A percentile compares a stretch with the other conserved stretches of the same genome.
phyloP scores from a whole-genome alignment of 2,329 filamentous ascomycete genomes.

The Alternaria brassicae region DNA sequence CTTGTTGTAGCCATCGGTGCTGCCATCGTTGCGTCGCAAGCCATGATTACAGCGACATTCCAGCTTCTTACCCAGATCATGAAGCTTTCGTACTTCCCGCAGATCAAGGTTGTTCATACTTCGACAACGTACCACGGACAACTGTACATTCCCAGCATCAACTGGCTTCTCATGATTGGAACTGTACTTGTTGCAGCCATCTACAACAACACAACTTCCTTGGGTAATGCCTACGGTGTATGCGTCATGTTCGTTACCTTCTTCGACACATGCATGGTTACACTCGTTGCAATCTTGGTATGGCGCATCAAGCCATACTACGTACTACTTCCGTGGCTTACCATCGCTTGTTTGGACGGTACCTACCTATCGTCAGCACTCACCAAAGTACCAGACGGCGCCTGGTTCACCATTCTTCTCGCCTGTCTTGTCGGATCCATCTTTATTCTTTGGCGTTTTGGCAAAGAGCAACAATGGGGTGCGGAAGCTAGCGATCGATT shows the following conservation, averaged over 20 bases:
- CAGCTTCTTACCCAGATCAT: slow-evolving; percentile 75
- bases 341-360: slow-evolving; percentile 72
- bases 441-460: slow-evolving; percentile 79
- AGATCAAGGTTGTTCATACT: slow-evolving; percentile 76
- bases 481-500: slow-evolving; percentile 68
- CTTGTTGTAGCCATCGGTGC: slow-evolving; percentile 73
- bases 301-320: slow-evolving; percentile 69
- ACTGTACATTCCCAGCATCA: slow-evolving; percentile 76
- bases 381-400: slow-evolving; percentile 75
- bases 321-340: slow-evolving; percentile 68
- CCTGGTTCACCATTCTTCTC: slow-evolving; percentile 78
- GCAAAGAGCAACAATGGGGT: slow-evolving; percentile 78
- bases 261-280: slow-evolving; percentile 77
- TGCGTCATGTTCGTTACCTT: slow-evolving; percentile 84
- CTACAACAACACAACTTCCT: slow-evolving; percentile 69
- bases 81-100: slow-evolving; percentile 76
- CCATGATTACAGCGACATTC: slow-evolving; percentile 78
- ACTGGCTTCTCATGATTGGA: slow-evolving; percentile 79
- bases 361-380: slow-evolving; percentile 73
- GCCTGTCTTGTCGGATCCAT: slow-evolving; percentile 67
- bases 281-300: slow-evolving; percentile 73
- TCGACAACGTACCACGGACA: slow-evolving; percentile 75
- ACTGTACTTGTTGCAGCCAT: slow-evolving; percentile 76
- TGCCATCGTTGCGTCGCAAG: slow-evolving; percentile 78
- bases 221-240: slow-evolving; percentile 78